These are phyloP conservation scores for Teunomyces gatunensis DNA, from an alignment of 805 yeast genomes.

Conservation along the genomic window DNA sequence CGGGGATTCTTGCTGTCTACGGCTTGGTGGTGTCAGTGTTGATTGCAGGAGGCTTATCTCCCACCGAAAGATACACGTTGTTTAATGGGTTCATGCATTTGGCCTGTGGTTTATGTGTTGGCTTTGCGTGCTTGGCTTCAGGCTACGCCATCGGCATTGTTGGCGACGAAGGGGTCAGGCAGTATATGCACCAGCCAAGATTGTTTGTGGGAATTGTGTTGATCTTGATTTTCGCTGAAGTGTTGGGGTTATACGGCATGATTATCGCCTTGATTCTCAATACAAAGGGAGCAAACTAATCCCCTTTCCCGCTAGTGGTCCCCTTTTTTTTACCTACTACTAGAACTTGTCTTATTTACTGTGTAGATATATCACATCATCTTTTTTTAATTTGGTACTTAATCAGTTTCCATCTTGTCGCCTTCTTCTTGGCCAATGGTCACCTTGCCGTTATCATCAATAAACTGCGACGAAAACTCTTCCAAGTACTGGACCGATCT, in stretches of 20 bases:
- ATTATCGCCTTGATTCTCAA: constrained; percentile 89
- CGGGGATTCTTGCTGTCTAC: constrained; percentile 95
- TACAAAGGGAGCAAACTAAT: constrained; percentile 64
- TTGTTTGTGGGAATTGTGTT: constrained; percentile 87
- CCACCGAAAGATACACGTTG: constrained; percentile 73
- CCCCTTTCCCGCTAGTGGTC: neutral
- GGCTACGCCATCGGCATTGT: constrained; percentile 96
- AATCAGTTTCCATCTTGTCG: constrained; percentile 37
- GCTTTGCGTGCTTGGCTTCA: constrained; percentile 92
- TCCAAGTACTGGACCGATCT: constrained; percentile 86
- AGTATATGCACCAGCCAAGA: constrained; percentile 82
- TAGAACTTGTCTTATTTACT: neutral
- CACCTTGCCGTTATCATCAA: constrained; percentile 78
- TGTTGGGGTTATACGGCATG: constrained; percentile 89
- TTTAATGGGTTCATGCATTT: constrained; percentile 98
- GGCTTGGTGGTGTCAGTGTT: constrained; percentile 96
- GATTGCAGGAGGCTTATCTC: constrained; percentile 87
- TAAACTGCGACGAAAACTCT: constrained; percentile 63
- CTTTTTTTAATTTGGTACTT: constrained; percentile 1
- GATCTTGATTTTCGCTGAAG: constrained; percentile 89
- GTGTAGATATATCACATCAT: neutral
- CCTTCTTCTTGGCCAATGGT: constrained; percentile 41
- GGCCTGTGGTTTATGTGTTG: constrained; percentile 94
- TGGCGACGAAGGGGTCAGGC: constrained; percentile 91
- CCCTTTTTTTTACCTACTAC: neutral